Percentiles rank a stretch among this genome's conserved stretches.
phyloP scores from a whole-genome alignment of 2,329 filamentous ascomycete genomes.

The Rutstroemia sp. region DNA sequence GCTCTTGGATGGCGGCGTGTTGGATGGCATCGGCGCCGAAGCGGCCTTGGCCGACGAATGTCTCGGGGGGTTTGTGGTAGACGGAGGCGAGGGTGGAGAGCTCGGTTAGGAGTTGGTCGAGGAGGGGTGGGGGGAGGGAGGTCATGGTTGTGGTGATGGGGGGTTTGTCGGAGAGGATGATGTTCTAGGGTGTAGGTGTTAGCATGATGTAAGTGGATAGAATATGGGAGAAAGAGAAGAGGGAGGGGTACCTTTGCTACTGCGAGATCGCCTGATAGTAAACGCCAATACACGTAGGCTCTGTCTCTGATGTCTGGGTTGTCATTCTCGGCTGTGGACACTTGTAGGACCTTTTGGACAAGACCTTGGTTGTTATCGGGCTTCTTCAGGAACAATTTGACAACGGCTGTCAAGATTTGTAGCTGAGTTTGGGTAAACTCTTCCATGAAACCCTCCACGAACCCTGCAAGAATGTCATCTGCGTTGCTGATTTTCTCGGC shows the following conservation, averaged over 20 bases:
- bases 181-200: slow-evolving; percentile 44
- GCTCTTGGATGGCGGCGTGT: slow-evolving; percentile 91
- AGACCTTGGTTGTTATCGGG: slow-evolving; percentile 84
- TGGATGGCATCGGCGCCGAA: slow-evolving; percentile 93
- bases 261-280: slow-evolving; percentile 85
- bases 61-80: slow-evolving; percentile 96
- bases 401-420: slow-evolving; percentile 92
- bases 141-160: slow-evolving; percentile 92
- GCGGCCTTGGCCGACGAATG: slow-evolving; percentile 93
- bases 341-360: slow-evolving; percentile 90
- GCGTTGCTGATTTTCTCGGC: slow-evolving; percentile 99
- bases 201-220: slow-evolving; percentile 20
- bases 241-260: slow-evolving; percentile 64
- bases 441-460: slow-evolving; percentile 91
- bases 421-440: slow-evolving; percentile 99
- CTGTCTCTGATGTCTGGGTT: slow-evolving; percentile 96
- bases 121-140: slow-evolving; percentile 70
- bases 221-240: background rate
- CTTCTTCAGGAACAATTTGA: slow-evolving; percentile 96
- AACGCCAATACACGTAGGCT: slow-evolving; percentile 96
- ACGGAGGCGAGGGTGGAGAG: slow-evolving; percentile 93
- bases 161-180: slow-evolving; percentile 89
- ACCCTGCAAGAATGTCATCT: slow-evolving; percentile 84
- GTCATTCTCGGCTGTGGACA: slow-evolving; percentile 88
- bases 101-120: slow-evolving; percentile 86